Evolutionary conservation across 371 early-diverging fungal species (phyloP), one percentile per base, ranked within the genome.

Genomic region (Mucor plumbeus): DNA sequence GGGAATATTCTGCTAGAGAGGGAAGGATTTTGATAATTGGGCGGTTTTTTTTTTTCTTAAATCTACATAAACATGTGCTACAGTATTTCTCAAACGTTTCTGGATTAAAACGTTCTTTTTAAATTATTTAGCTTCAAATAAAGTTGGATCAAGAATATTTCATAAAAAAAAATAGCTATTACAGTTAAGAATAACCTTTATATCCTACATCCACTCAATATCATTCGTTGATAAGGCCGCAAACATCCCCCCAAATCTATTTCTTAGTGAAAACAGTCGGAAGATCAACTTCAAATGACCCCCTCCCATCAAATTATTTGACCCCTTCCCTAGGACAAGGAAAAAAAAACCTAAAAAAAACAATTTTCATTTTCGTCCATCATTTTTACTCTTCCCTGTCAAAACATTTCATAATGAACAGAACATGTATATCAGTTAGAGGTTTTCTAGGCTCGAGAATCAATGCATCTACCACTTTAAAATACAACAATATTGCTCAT

Each of bases 261-360:
- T 15, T n/a, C n/a, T n/a, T 6, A 44, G n/a, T 17, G 7, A 17
- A 44, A 43, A n/a, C 8, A 15, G 17, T 50, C 50, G 50, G 50
- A 8, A 50, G 9, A 50, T 26, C 19, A 50, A 50, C 50, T 50
- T 26, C 21, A 8, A 50, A 50, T 50, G 50, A 50, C 21, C 21
- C 19, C 50, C 50, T 44, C 50, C 50, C 50, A 50, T 50, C 50
- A 50, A 17, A 19, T 50, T 21, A 53, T 53, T 53, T 5, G 21
- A 53, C 53, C 53, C 53, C 53, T 53, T 53, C 53, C 47, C 8
- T n/a, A 6, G 43, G n/a, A 17, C 5, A 19, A 47, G 10, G 17
- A 17, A 44, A 44, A 47, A 47, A 47, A 47, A 47, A 19, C 19
- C 53, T 53, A 53, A 53, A 53, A 21, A 53, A 53, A 53, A 53